Conservation (phyloP, 148 eudicot species). For the Dianthus caryophyllus region DNA sequence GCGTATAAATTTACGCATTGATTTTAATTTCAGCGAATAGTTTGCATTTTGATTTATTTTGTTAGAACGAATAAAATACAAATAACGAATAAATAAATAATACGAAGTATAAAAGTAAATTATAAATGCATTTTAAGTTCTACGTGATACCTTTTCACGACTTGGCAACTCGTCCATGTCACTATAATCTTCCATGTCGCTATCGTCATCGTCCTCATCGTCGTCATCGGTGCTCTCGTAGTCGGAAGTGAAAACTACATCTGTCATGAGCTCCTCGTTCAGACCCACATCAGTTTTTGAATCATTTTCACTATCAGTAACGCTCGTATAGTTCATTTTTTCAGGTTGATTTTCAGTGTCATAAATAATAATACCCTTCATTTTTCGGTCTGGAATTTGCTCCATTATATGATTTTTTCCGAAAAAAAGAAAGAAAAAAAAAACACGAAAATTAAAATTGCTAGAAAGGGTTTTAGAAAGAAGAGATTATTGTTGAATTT, state of each 20-base stretch:
- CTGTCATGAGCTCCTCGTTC: neutral
- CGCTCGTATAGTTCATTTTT: neutral
- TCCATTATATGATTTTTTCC: neutral
- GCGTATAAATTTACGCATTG: too few relatives aligned
- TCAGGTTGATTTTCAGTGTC: neutral
- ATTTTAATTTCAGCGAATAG: too few relatives aligned
- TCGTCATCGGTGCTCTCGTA: neutral
- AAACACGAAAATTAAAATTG: neutral
- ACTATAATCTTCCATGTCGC: neutral
- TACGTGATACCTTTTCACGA: neutral
- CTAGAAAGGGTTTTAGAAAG: neutral
- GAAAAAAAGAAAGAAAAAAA: neutral
- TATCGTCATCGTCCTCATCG: neutral
- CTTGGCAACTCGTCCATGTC: slow-evolving; percentile 1
- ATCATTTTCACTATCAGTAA: neutral
- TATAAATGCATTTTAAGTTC: neutral
- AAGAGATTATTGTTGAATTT: neutral
- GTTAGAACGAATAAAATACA: too few relatives aligned
- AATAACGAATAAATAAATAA: neutral
- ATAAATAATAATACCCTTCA: neutral
- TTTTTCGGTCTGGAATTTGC: neutral
- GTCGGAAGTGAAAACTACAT: too few relatives aligned
- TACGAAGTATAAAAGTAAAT: neutral
- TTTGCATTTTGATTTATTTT: too few relatives aligned
- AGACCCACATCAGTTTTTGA: neutral